Conservation (phyloP, 78 protist species). For the Acrasis kona region DNA sequence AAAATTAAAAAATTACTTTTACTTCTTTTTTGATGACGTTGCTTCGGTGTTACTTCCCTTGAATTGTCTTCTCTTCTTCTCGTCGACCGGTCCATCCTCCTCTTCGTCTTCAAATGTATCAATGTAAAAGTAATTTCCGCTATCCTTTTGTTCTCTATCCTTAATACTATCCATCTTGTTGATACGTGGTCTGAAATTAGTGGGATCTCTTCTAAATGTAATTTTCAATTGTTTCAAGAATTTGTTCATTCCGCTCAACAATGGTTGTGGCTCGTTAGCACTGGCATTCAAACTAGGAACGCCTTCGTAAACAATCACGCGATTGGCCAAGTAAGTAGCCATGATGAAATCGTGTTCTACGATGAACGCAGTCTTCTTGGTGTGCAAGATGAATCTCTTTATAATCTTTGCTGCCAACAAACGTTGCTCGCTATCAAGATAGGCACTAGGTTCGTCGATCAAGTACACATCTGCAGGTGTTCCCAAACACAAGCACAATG, state of each 20-base stretch:
- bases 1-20: too few species aligned
- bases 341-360: constrained; percentile 99
- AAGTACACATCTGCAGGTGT: constrained; percentile 96
- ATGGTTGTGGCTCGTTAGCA: constrained; percentile 66
- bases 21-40: too few species aligned
- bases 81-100: not conserved
- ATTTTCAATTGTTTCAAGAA: constrained; percentile 87
- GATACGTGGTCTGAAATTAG: constrained; percentile 94
- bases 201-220: constrained; percentile 97
- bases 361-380: constrained; percentile 95
- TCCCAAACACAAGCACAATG: constrained; percentile 89
- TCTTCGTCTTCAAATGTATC: constrained; percentile 17
- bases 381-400: constrained; percentile 92
- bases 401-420: constrained; percentile 91
- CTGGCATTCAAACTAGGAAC: constrained; percentile 38
- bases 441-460: constrained; percentile 99
- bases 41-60: too few species aligned
- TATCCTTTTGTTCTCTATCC: constrained; percentile 91
- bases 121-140: constrained; percentile 90
- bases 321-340: constrained; percentile 99
- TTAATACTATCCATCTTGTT: constrained; percentile 87
- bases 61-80: not conserved
- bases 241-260: constrained; percentile 94
- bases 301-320: constrained; percentile 93
- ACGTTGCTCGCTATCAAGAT: constrained; percentile 99